Evolutionary conservation across 805 yeast species (phyloP).

Genomic region (Kuraishia piskuri): DNA sequence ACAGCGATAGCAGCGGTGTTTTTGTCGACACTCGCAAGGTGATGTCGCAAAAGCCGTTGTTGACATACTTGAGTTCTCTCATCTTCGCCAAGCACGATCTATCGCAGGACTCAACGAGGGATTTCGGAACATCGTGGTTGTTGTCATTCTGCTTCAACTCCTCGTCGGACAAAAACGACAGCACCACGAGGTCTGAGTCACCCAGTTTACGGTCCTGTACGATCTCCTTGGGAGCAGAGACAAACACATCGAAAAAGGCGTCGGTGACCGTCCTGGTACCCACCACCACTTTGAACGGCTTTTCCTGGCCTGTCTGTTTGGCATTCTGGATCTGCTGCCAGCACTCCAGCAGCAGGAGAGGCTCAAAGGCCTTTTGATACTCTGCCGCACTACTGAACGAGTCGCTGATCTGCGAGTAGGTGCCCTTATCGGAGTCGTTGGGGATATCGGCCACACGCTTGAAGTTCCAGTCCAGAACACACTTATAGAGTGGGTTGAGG

Average conservation of each 20-base stretch:
- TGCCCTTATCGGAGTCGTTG: constrained; percentile 28
- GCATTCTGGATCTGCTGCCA: constrained; percentile 87
- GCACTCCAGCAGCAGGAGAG: constrained; percentile 77
- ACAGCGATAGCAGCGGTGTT: constrained; percentile 38
- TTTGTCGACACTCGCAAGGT: constrained; percentile 60
- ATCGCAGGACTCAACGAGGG: constrained; percentile 21
- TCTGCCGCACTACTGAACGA: constrained; percentile 50
- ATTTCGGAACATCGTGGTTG: constrained; percentile 18
- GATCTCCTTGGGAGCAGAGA: constrained; percentile 49
- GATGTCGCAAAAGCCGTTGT: constrained; percentile 62
- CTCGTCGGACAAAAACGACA: constrained; percentile 43
- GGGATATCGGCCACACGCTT: constrained; percentile 50
- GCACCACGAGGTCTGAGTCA: constrained; percentile 69
- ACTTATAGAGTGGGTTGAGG: constrained; percentile 62
- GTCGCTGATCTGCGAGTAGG: constrained; percentile 42
- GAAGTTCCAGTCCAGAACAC: constrained; percentile 73
- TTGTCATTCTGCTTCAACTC: constrained; percentile 9
- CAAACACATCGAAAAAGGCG: constrained; percentile 80
- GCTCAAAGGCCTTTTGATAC: constrained; percentile 65
- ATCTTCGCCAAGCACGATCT: constrained; percentile 70
- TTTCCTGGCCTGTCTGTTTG: constrained; percentile 47
- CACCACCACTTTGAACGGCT: constrained; percentile 57
- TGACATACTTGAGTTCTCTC: constrained; percentile 57
- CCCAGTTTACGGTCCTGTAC: constrained; percentile 45
- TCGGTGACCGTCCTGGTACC: constrained; percentile 82